Evolutionary conservation across 2,329 filamentous ascomycete species (phyloP).

Genomic region (Helotiales sp.): DNA sequence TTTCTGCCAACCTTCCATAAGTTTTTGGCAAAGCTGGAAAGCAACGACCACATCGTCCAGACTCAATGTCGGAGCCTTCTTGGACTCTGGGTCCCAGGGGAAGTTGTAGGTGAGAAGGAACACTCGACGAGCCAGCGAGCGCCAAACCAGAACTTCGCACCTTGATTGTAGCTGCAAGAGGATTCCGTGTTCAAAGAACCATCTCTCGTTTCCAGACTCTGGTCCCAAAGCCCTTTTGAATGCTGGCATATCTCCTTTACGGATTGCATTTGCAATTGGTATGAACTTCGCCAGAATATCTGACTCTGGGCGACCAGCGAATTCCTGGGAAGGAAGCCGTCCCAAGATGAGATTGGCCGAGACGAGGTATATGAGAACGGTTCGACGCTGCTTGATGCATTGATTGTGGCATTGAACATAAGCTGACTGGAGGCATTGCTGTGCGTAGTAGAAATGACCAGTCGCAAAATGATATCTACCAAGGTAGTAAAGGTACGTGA

Average conservation of each 20-base stretch:
- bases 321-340: slow-evolving; percentile 71
- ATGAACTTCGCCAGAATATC: slow-evolving; percentile 69
- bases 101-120: slow-evolving; percentile 81
- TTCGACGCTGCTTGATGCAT: slow-evolving; percentile 74
- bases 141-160: slow-evolving; percentile 83
- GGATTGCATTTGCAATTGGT: slow-evolving; percentile 75
- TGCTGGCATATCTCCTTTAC: slow-evolving; percentile 72
- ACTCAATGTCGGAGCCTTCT: slow-evolving; percentile 75
- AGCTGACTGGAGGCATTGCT: slow-evolving; percentile 75
- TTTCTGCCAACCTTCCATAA: slow-evolving; percentile 60
- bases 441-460: slow-evolving; percentile 79
- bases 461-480: slow-evolving; percentile 89
- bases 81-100: slow-evolving; percentile 60
- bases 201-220: slow-evolving; percentile 61
- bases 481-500: slow-evolving; percentile 94
- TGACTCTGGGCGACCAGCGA: slow-evolving; percentile 72
- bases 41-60: slow-evolving; percentile 69
- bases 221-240: slow-evolving; percentile 73
- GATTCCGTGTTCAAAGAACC: slow-evolving; percentile 77
- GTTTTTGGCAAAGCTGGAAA: slow-evolving; percentile 68
- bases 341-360: slow-evolving; percentile 83
- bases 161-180: slow-evolving; percentile 77
- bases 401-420: slow-evolving; percentile 79
- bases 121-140: slow-evolving; percentile 76
- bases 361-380: slow-evolving; percentile 84